Evolutionary conservation across 2,329 filamentous ascomycete genomes (phyloP), one percentile per base, ranked within the genome.

Genomic region (Colletotrichum spinosum): DNA sequence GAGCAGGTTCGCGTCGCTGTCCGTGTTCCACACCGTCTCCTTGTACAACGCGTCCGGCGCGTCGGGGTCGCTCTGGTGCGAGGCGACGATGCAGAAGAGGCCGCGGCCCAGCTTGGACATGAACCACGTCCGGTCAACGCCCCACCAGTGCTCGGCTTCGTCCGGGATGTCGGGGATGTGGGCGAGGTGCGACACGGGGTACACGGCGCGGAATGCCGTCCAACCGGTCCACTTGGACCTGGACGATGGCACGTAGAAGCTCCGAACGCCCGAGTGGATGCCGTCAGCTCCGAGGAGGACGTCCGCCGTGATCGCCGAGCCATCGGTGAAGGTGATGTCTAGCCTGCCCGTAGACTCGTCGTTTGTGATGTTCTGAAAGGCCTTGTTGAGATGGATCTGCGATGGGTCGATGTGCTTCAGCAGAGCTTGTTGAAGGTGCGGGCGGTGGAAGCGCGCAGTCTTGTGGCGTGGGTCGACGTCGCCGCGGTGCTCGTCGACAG

Each of bases 231-330:
- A 82, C 6, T 67, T 70, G 1, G 81, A 72, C 12, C 72, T 70
- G 11, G 80, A 77, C 0, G 75, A 70, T 0, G 81, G 80, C 2
- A 82, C 75, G 56, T 85, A 81, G n/a, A 79, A 78, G 33, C 72
- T 74, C 11, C 78, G 75, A 33, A 84, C 78, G 2, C 77, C 74
- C 17, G 83, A 85, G 69, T 83, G 81, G 51, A 87, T 81, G 44
- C 85, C 85, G 70, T 87, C 84, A 0, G 83, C 81, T 1, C 83
- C 84, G 13, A 87, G 77, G 33, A 86, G 70, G 45, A 86, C 71
- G 67, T 87, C 83, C 0, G 81, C 82, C 0, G 72, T 70, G 0
- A 75, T 75, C 3, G 71, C 75, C 0, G 77, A 79, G 6, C 81
- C 83, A 69, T 87, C 84, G n/a, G 77, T 73, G 68, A 87, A 87